Percentiles rank a stretch among this genome's conserved stretches.
phyloP scores from a whole-genome alignment of 179 eudicot genomes.

The Patellifolia procumbens region DNA sequence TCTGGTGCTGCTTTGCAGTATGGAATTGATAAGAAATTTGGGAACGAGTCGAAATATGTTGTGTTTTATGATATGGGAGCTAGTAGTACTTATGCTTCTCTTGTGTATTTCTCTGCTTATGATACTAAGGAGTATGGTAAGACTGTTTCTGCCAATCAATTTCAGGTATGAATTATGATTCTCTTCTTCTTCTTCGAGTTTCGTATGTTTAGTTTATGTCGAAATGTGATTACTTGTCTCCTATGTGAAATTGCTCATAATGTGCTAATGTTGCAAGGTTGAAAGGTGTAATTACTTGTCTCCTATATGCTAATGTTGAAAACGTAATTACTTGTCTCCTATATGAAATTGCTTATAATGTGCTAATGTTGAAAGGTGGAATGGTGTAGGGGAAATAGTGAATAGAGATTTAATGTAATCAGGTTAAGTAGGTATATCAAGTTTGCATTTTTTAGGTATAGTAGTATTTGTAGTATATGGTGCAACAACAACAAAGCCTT shows the following conservation, averaged over 20 bases:
- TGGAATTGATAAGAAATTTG: constrained; percentile 96
- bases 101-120: constrained; percentile 85
- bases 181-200: background rate
- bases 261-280: too few relatives aligned
- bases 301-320: too few relatives aligned
- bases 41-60: constrained; percentile 75
- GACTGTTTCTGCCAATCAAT: constrained; percentile 80
- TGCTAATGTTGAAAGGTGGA: too few relatives aligned
- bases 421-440: too few relatives aligned
- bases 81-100: constrained; percentile 81
- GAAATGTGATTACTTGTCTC: background rate
- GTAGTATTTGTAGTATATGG: too few relatives aligned
- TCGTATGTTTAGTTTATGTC: background rate
- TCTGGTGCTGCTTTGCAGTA: constrained; percentile 96
- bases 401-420: too few relatives aligned
- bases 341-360: too few relatives aligned
- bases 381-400: too few relatives aligned
- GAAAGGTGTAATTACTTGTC: too few relatives aligned
- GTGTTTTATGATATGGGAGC: constrained; percentile 97
- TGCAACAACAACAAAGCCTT: too few relatives aligned
- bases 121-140: constrained; percentile 83
- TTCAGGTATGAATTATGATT: constrained; percentile 57
- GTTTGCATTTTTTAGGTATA: too few relatives aligned
- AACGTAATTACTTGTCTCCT: background rate
- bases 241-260: too few relatives aligned